A percentile compares a stretch with the other conserved stretches of the same genome.
Evolutionary conservation across 2,329 filamentous ascomycete species (phyloP).

Genomic region (Arthroderma uncinatum): DNA sequence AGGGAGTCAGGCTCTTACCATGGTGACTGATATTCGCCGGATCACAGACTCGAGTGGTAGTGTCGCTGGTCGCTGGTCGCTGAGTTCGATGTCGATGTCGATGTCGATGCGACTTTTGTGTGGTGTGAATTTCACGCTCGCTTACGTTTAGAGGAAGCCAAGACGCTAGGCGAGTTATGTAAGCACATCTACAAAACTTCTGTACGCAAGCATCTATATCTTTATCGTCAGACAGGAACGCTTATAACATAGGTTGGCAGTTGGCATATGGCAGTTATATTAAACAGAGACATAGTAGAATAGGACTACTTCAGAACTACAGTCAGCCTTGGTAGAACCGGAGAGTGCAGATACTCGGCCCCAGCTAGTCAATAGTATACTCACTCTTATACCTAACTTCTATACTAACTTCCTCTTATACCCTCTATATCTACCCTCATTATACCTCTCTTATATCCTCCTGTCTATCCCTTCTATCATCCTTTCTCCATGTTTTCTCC

Average conservation of each 20-base stretch:
- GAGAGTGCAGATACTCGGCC: no score
- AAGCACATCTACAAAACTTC: slow-evolving; percentile 15
- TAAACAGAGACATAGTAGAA: no score
- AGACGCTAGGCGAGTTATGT: slow-evolving; percentile 22
- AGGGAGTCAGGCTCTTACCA: slow-evolving; percentile 29
- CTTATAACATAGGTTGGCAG: no score
- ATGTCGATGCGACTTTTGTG: slow-evolving; percentile 17
- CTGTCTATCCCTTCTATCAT: not conserved
- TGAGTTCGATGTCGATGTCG: slow-evolving; percentile 32
- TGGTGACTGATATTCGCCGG: slow-evolving; percentile 39
- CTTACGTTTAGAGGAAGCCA: slow-evolving; percentile 6
- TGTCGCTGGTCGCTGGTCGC: slow-evolving; percentile 16
- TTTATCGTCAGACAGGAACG: no score
- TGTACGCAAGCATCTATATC: slow-evolving; percentile 16
- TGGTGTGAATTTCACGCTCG: slow-evolving; percentile 6
- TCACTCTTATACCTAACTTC: no score
- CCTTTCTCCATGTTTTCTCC: not conserved
- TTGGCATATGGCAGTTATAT: no score
- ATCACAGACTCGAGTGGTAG: slow-evolving; percentile 23
- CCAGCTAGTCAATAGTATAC: no score
- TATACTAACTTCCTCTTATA: no score
- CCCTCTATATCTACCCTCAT: no score
- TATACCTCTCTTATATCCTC: no score
- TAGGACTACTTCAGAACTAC: no score
- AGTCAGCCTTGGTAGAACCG: no score